These are phyloP conservation scores for Penicillium maclennaniae DNA, from an alignment of 495 filamentous ascomycete species.

Conservation along the genomic window DNA sequence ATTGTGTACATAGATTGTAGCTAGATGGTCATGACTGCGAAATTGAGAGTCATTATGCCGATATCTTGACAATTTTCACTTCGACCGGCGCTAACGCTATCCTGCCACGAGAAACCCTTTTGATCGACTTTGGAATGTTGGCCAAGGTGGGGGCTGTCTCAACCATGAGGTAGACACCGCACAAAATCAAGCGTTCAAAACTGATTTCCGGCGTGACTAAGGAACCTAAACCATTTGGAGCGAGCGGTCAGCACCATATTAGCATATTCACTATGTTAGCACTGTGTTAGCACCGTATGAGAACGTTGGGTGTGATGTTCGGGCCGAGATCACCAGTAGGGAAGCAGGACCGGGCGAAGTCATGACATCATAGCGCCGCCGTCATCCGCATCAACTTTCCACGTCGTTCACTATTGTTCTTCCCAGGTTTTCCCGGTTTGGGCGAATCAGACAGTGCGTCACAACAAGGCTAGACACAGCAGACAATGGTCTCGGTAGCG, in stretches of 20 bases:
- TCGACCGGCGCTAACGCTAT: background rate
- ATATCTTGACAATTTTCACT: too few species aligned
- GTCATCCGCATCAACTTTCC: background rate
- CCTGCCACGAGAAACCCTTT: background rate
- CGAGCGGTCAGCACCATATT: background rate
- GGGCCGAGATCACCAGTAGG: background rate
- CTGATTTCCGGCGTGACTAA: too few species aligned
- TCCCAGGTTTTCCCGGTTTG: background rate
- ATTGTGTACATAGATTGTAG: background rate
- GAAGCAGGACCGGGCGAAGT: background rate
- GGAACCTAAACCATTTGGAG: background rate
- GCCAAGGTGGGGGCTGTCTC: background rate
- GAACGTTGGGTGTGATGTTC: too few species aligned
- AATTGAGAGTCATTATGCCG: background rate
- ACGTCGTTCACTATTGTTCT: background rate
- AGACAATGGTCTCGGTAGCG: background rate
- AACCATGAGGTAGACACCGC: background rate
- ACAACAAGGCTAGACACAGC: background rate
- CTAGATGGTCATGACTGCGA: too few species aligned
- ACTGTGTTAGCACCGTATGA: too few species aligned
- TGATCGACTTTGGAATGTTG: background rate
- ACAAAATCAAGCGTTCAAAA: too few species aligned
- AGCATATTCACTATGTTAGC: too few species aligned
- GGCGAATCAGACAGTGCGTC: background rate
- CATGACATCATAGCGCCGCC: constrained; percentile 4